Conservation (phyloP, 73 alveolate genomes). For the Paramecium biaurelia region DNA sequence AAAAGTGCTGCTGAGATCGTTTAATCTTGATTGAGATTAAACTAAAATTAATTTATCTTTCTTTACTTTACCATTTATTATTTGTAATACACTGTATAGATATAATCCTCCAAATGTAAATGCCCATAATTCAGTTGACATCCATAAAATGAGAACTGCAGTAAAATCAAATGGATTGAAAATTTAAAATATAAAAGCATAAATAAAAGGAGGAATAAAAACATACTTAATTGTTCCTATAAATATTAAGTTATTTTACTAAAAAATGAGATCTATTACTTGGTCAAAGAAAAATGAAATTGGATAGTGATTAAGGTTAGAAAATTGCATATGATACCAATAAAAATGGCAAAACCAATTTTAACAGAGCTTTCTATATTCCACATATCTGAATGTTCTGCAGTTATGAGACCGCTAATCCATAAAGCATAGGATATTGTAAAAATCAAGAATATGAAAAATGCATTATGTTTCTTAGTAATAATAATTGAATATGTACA, state of each 20-base stretch:
- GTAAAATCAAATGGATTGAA: neutral
- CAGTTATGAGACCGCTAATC: constrained; percentile 8
- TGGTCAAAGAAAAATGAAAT: neutral
- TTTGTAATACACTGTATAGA: neutral
- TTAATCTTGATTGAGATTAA: neutral
- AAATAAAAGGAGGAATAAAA: neutral
- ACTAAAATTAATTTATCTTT: neutral
- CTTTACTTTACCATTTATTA: neutral
- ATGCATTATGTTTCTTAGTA: neutral
- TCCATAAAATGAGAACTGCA: neutral
- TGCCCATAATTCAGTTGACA: constrained; percentile 16
- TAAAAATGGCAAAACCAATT: neutral
- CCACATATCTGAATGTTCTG: neutral
- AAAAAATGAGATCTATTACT: neutral
- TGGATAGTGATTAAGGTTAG: neutral
- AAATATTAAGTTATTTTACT: neutral
- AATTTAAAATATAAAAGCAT: neutral
- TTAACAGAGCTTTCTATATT: neutral
- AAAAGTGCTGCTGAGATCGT: neutral
- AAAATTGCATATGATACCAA: neutral
- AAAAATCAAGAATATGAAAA: neutral
- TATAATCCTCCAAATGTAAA: neutral
- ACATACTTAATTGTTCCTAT: neutral
- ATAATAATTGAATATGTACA: neutral
- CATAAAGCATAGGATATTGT: neutral